These are phyloP conservation scores for Talaromyces proteolyticus DNA, from an alignment of 495 filamentous ascomycete species.

Conservation along the genomic window DNA sequence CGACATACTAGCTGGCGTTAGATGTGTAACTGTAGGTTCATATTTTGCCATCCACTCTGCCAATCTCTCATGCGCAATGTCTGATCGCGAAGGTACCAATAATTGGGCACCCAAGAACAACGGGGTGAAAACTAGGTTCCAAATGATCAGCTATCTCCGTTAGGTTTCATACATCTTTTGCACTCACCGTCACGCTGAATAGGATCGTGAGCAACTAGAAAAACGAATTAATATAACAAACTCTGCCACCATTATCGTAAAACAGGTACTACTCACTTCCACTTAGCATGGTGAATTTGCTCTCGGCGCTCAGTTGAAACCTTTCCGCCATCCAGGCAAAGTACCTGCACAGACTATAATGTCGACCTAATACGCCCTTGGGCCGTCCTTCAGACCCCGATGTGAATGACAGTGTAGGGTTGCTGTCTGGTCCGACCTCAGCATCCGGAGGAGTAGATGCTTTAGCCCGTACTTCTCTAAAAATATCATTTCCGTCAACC, in stretches of 20 bases:
- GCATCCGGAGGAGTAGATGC: conserved; percentile 55
- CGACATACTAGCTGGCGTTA: conserved; percentile 66
- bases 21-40: conserved; percentile 75
- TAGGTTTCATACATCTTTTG: no score
- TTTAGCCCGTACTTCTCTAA: background rate
- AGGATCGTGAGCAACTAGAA: conserved; percentile 66
- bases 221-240: background rate
- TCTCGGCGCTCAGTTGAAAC: conserved; percentile 68
- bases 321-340: conserved; percentile 87
- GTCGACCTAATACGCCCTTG: conserved; percentile 84
- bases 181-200: conserved; percentile 66
- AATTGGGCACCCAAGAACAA: conserved; percentile 82
- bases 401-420: conserved; percentile 79
- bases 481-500: conserved; percentile 52
- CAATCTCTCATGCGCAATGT: conserved; percentile 83
- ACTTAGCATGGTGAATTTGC: conserved; percentile 77
- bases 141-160: no score
- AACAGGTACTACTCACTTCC: conserved; percentile 86
- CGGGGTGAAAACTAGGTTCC: conserved; percentile 91
- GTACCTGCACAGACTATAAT: conserved; percentile 84
- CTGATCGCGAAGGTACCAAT: conserved; percentile 73
- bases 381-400: conserved; percentile 79
- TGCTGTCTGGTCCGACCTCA: conserved; percentile 85
- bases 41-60: conserved; percentile 88
- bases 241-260: conserved; percentile 53